These are phyloP conservation scores for Brassica balearica DNA, from an alignment of 441 rosid species.

Conservation along the genomic window DNA sequence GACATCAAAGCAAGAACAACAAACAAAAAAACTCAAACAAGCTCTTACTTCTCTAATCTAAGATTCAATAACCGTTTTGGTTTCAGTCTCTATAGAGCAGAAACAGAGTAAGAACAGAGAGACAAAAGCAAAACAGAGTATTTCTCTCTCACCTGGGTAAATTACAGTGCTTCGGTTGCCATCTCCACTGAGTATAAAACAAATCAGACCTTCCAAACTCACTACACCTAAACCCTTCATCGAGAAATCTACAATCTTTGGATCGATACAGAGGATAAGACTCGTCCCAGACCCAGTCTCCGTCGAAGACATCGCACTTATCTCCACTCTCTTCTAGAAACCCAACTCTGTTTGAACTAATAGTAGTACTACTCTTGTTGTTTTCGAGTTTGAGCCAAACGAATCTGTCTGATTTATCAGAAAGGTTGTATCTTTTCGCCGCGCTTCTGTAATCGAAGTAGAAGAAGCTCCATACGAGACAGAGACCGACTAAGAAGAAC, in stretches of 20 bases:
- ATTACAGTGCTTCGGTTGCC: slow-evolving; percentile 88
- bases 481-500: slow-evolving; percentile 64
- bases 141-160: slow-evolving; percentile 70
- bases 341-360: slow-evolving; percentile 48
- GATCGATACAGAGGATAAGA: slow-evolving; percentile 82
- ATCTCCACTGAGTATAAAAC: slow-evolving; percentile 92
- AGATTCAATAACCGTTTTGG: no score
- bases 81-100: not conserved
- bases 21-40: no score
- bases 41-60: no score
- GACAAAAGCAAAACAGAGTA: not conserved
- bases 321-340: slow-evolving; percentile 61
- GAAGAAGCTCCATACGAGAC: slow-evolving; percentile 68
- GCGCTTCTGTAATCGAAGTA: slow-evolving; percentile 70
- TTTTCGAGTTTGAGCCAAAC: slow-evolving; percentile 58
- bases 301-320: slow-evolving; percentile 83
- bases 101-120: slow-evolving; percentile 32
- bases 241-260: slow-evolving; percentile 81
- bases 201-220: slow-evolving; percentile 92
- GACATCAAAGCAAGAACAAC: not conserved
- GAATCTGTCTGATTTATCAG: slow-evolving; percentile 58
- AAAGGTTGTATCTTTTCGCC: slow-evolving; percentile 53
- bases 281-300: slow-evolving; percentile 98
- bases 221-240: slow-evolving; percentile 79
- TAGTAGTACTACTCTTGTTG: not conserved